A percentile compares a stretch with the other conserved stretches of the same genome.
Conservation (phyloP, 2,329 filamentous ascomycete genomes). For the Penicillium sp. region DNA sequence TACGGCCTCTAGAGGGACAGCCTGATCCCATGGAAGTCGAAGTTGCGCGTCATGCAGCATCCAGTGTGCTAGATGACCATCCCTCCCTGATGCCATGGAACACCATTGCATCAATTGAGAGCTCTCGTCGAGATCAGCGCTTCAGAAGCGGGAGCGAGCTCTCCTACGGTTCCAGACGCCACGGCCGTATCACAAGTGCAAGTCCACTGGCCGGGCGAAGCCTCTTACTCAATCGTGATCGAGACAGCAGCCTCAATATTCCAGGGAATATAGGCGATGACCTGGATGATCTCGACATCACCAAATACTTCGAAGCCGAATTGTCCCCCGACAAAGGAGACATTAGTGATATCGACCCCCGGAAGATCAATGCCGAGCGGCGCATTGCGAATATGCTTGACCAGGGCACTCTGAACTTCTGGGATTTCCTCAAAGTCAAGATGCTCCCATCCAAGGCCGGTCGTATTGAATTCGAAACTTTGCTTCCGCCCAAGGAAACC, state of each 20-base stretch:
- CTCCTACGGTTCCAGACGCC: constrained; percentile 35
- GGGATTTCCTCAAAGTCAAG: constrained; percentile 53
- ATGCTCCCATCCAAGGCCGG: background rate
- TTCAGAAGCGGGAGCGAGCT: constrained; percentile 38
- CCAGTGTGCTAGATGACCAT: constrained; percentile 65
- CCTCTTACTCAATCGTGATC: constrained; percentile 28
- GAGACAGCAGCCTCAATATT: constrained; percentile 22
- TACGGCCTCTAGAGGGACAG: constrained; percentile 39
- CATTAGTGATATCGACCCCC: constrained; percentile 45
- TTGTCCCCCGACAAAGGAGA: constrained; percentile 25
- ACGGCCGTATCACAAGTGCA: constrained; percentile 56
- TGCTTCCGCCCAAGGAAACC: constrained; percentile 61
- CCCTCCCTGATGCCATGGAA: constrained; percentile 71
- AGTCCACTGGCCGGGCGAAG: constrained; percentile 61
- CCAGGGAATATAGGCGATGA: constrained; percentile 24
- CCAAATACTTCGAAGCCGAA: constrained; percentile 34
- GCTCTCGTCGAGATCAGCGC: constrained; percentile 49
- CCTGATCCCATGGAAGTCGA: constrained; percentile 55
- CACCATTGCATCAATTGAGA: constrained; percentile 54
- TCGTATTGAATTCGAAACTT: constrained; percentile 62
- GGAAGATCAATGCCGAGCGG: constrained; percentile 1
- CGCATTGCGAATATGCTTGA: constrained; percentile 50
- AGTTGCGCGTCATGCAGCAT: constrained; percentile 65
- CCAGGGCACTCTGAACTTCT: constrained; percentile 61
- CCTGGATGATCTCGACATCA: constrained; percentile 29